These are phyloP conservation scores for Funneliformis geosporum DNA, from an alignment of 192 early-diverging fungal species.

Conservation along the genomic window DNA sequence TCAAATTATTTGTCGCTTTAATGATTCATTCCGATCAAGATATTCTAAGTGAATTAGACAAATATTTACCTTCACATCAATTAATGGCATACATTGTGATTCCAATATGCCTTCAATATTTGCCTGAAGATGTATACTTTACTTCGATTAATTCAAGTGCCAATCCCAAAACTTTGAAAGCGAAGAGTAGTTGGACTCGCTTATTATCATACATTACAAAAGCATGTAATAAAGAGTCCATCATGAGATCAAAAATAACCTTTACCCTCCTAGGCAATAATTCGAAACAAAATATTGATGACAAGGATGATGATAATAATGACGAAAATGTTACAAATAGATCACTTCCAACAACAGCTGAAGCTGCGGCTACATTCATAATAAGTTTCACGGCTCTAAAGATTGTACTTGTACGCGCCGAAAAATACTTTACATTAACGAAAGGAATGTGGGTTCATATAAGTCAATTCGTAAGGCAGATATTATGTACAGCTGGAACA, in stretches of 20 bases:
- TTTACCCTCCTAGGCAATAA: not conserved
- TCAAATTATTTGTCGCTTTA: conserved; percentile 52
- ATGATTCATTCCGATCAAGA: conserved; percentile 49
- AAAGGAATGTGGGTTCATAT: conserved; percentile 52
- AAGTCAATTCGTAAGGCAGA: conserved; percentile 47
- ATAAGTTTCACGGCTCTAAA: conserved; percentile 56
- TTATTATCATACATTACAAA: conserved; percentile 22
- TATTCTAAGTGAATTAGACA: conserved; percentile 48
- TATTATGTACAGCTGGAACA: conserved; percentile 30
- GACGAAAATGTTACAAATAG: not conserved
- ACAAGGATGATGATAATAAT: not conserved
- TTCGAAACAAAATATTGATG: not conserved
- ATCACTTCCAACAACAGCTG: conserved; percentile 7
- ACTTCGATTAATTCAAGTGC: conserved; percentile 34
- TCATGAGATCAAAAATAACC: conserved; percentile 11
- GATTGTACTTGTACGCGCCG: conserved; percentile 54
- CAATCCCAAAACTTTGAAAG: conserved; percentile 24
- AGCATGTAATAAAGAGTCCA: conserved; percentile 11
- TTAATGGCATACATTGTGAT: conserved; percentile 53
- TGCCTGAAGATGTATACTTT: conserved; percentile 40
- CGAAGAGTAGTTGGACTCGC: conserved; percentile 12
- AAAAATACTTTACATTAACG: conserved; percentile 44
- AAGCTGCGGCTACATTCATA: conserved; percentile 40
- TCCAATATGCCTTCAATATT: conserved; percentile 53
- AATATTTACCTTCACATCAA: conserved; percentile 42